These are phyloP conservation scores for Candida anutae DNA, from an alignment of 1,139 yeast species.

Conservation along the genomic window DNA sequence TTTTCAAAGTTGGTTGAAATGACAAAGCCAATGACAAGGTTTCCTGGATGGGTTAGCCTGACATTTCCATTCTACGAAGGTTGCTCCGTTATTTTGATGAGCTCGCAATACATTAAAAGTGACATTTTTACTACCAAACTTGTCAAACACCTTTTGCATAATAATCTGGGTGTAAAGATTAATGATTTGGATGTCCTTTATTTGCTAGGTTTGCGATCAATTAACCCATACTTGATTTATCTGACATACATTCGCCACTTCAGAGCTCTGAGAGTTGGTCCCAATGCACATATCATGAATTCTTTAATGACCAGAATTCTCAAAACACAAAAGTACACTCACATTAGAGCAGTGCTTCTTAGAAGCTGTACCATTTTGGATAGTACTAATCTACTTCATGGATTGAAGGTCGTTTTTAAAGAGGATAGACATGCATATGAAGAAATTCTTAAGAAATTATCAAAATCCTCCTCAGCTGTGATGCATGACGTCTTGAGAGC, in stretches of 20 bases:
- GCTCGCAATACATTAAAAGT: no score
- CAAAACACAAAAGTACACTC: constrained; percentile 1
- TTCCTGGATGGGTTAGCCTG: no score
- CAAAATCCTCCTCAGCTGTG: constrained; percentile 2
- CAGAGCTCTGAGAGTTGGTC: constrained; percentile 3
- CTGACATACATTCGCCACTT: constrained; percentile 5
- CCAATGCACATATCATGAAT: constrained; percentile 8
- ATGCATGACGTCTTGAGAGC: no score
- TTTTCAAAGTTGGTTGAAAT: no score
- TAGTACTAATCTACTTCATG: constrained; percentile 3
- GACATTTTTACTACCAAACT: no score
- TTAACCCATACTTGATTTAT: constrained; percentile 7
- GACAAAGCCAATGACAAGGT: no score
- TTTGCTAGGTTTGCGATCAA: constrained; percentile 4
- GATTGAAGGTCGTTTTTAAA: constrained; percentile 1
- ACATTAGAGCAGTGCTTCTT: constrained; percentile 4
- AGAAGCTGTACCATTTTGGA: constrained; percentile 3
- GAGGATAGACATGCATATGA: constrained; percentile 2
- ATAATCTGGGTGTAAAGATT: constrained; percentile 1
- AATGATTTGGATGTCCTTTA: constrained; percentile 7
- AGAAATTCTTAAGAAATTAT: constrained; percentile 2
- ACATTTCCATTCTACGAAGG: no score
- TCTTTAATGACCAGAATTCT: constrained; percentile 5
- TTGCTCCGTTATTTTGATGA: no score
- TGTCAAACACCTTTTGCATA: no score